A percentile compares a stretch with the other conserved stretches of the same genome.
These are phyloP conservation scores for Pterocarpus santalinus DNA, from an alignment of 306 rosid genomes.

Conservation along the genomic window DNA sequence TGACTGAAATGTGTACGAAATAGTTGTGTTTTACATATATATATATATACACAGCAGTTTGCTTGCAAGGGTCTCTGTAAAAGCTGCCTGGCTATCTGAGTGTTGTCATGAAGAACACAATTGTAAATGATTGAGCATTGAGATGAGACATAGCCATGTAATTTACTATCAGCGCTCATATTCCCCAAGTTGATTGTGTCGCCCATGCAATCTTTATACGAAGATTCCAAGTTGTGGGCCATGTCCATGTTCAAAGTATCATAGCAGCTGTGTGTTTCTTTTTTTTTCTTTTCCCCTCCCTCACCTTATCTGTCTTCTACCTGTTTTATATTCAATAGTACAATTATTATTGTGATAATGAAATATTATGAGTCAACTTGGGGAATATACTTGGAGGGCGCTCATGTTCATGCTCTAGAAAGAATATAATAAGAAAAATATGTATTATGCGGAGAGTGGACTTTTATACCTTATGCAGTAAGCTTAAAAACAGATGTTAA, in stretches of 20 bases:
- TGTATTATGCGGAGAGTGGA: background rate
- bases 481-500: background rate
- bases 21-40: background rate
- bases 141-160: conserved; percentile 11
- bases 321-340: background rate
- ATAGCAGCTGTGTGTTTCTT: background rate
- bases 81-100: background rate
- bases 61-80: background rate
- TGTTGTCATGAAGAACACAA: background rate
- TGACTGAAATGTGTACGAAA: background rate
- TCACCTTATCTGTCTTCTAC: conserved; percentile 1
- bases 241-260: conserved; percentile 44
- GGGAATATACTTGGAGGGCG: background rate
- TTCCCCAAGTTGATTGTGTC: conserved; percentile 45
- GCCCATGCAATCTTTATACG: conserved; percentile 22
- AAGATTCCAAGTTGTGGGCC: conserved; percentile 20
- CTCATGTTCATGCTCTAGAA: background rate
- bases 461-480: background rate
- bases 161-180: conserved; percentile 1
- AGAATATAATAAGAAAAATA: background rate
- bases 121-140: conserved; percentile 18
- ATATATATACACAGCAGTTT: background rate
- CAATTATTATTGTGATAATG: background rate
- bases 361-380: conserved; percentile 40
- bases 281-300: background rate